Evolutionary conservation across 805 yeast species (phyloP), one percentile per base, ranked within the genome.

Genomic region (Saccharomycopsis lassenensis): DNA sequence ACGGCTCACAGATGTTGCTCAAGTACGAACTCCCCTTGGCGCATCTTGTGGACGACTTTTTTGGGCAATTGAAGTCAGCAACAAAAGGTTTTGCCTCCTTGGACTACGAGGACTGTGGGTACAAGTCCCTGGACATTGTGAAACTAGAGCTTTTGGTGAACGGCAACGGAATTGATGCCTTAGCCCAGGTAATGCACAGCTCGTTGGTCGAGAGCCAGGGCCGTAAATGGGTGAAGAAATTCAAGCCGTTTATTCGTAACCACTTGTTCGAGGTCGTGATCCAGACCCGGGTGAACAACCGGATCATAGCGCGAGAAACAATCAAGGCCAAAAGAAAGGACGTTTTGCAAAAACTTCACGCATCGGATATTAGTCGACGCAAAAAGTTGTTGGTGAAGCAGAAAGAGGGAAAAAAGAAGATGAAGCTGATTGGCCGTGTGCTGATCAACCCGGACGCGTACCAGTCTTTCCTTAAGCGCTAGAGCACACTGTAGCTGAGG

Each of bases 81-180:
- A 84, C 97, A 0, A 74, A 76, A 51, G 98, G 98, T 1, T 89
- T 83, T 57, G 97, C 95, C 0, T 83, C 95, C 1, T 63, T 89
- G 36, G 97, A 89, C 58, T 89, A 89, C 51, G 96, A 91, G 48
- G 97, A 89, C 52, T 76, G 80, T 4, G 98, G 97, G 0, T 89
- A 86, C 58, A 67, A 63, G 46, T 69, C 72, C 23, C 74, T 93
- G 1, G 86, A 83, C 51, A 73, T 89, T 16, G 86, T 83, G 23
- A 91, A 89, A 52, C 60, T 89, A 60, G 96, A 89, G 53, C 64
- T 91, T 30, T 63, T 89, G 39, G 94, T 89, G 4, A 91, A 89
- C 54, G 95, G 95, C 2, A 72, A 64, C 29, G 73, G 94, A 15
- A 80, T 89, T 24, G 98, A 89, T 61, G 97, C 97, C 0, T 64